phyloP scores from a whole-genome alignment of 305 asterid genomes.

The Andrographis paniculata region DNA sequence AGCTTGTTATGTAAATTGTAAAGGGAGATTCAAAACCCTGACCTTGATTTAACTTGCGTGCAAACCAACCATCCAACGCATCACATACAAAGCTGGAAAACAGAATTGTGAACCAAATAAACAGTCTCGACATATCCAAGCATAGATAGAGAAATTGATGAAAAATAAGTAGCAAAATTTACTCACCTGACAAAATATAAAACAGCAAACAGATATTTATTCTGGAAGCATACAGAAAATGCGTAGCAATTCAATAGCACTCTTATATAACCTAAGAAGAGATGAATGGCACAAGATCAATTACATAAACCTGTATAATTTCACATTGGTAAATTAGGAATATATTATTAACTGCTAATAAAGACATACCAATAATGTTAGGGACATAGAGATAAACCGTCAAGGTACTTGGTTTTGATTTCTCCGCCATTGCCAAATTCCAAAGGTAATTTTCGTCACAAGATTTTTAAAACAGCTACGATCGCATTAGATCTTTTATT shows the following conservation, averaged over 20 bases:
- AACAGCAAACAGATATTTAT: slow-evolving; percentile 71
- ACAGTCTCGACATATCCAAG: neutral
- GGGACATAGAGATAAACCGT: slow-evolving; percentile 77
- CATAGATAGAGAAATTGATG: neutral
- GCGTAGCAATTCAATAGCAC: slow-evolving; percentile 80
- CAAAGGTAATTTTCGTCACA: neutral
- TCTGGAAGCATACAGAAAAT: slow-evolving; percentile 81
- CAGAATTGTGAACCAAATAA: neutral
- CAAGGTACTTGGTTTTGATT: slow-evolving; percentile 41
- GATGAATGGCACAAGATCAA: slow-evolving; percentile 13
- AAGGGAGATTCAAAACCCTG: too few species aligned
- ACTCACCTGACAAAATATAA: slow-evolving; percentile 74
- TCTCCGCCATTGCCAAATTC: slow-evolving; percentile 37
- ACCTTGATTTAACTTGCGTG: slow-evolving; percentile 96
- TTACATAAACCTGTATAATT: neutral
- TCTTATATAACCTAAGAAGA: slow-evolving; percentile 56
- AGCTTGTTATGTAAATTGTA: slow-evolving; percentile 10
- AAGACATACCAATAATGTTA: slow-evolving; percentile 60
- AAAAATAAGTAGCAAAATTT: neutral
- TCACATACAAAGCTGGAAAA: slow-evolving; percentile 82
- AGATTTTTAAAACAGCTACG: neutral
- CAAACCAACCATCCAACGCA: slow-evolving; percentile 98
- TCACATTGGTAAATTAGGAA: slow-evolving; percentile 13
- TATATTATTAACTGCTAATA: neutral
- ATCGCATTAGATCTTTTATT: neutral